Evolutionary conservation across 257 asterid genomes (phyloP).

Genomic region (Capsicum chinense): DNA sequence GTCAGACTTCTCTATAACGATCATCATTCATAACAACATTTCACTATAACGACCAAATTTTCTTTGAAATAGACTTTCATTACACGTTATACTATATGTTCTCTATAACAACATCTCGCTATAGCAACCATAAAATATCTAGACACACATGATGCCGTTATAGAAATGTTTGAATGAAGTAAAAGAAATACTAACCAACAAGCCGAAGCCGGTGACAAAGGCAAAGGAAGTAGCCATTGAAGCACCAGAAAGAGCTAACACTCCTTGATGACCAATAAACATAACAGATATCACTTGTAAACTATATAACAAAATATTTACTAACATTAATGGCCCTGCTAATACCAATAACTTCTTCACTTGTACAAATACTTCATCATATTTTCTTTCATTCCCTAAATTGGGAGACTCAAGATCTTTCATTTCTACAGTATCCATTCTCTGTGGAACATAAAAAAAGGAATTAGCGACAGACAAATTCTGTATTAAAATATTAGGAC

Average conservation of each 20-base stretch:
- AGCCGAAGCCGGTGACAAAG: slow-evolving; percentile 30
- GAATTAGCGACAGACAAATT: background rate
- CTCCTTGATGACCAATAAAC: slow-evolving; percentile 36
- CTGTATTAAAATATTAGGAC: background rate
- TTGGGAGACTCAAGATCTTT: background rate
- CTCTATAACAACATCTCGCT: no score
- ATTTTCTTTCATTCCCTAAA: background rate
- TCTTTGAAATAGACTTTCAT: no score
- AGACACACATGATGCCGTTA: no score
- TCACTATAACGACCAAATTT: background rate
- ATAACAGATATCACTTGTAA: slow-evolving; percentile 32
- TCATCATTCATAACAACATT: no score
- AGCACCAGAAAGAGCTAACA: slow-evolving; percentile 36
- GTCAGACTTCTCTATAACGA: background rate
- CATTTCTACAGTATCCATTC: background rate
- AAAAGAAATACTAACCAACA: slow-evolving; percentile 27
- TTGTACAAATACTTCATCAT: background rate
- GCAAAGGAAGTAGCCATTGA: slow-evolving; percentile 36
- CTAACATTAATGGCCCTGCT: slow-evolving; percentile 31
- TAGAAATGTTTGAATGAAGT: background rate
- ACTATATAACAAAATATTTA: slow-evolving; percentile 17
- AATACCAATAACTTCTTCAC: slow-evolving; percentile 29
- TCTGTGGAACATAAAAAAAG: background rate
- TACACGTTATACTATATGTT: no score
- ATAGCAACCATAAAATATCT: no score